A percentile compares a stretch with the other conserved stretches of the same genome.
phyloP scores from a whole-genome alignment of 257 asterid genomes.

The Petrea volubilis region DNA sequence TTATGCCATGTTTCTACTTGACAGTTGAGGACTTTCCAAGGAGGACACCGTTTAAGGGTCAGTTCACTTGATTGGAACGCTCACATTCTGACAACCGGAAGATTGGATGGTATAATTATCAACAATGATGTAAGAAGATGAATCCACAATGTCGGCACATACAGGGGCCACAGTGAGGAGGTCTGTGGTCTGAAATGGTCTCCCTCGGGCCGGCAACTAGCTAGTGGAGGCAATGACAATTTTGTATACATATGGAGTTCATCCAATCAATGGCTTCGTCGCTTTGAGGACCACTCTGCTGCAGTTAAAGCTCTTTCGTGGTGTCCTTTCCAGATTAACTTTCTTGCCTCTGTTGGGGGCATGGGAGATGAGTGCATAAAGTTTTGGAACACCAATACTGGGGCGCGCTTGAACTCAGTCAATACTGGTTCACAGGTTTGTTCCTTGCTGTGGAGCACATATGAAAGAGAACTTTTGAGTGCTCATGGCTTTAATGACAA shows the following conservation, averaged over 20 bases:
- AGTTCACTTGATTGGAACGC: conserved; percentile 49
- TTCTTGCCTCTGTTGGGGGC: conserved; percentile 57
- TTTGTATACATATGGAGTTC: conserved; percentile 33
- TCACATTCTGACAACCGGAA: conserved; percentile 41
- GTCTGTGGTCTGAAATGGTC: conserved; percentile 44
- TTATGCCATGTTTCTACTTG: neutral
- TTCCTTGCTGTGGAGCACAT: conserved; percentile 47
- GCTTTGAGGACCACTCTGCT: conserved; percentile 41
- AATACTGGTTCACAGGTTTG: conserved; percentile 49
- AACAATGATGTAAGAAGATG: conserved; percentile 38
- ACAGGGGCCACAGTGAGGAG: conserved; percentile 37
- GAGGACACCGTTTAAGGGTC: conserved; percentile 40
- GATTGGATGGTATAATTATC: conserved; percentile 38
- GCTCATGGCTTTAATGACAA: conserved; percentile 42
- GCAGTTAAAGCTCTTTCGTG: conserved; percentile 55
- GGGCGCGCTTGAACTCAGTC: conserved; percentile 44
- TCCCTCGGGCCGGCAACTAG: conserved; percentile 39
- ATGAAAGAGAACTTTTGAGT: conserved; percentile 48
- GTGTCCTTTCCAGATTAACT: conserved; percentile 57
- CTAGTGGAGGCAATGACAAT: conserved; percentile 52
- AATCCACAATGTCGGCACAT: conserved; percentile 32
- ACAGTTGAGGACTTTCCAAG: conserved; percentile 40
- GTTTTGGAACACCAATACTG: conserved; percentile 48
- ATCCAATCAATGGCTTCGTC: conserved; percentile 36
- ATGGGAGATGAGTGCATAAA: conserved; percentile 39